Evolutionary conservation across 176 grass and related monocot genomes (phyloP), one percentile per base, ranked within the genome.

Genomic region (Olyra latifolia): DNA sequence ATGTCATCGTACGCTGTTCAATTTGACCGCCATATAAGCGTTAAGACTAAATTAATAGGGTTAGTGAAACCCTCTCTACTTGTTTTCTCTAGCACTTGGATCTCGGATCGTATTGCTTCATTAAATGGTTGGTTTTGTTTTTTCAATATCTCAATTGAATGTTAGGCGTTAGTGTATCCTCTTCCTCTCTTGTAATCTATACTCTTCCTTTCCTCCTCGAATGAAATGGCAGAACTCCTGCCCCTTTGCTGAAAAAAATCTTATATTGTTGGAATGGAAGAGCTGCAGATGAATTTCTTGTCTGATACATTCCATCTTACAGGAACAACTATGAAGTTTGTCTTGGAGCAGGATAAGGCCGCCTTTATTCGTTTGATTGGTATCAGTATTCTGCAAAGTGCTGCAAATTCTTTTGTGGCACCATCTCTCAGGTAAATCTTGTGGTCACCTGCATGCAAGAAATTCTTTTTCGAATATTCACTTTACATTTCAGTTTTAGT

Each of bases 291-390:
- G 29, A 59, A 64, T 74, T 88, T 66, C 78, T 90, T 55, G n/a
- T 66, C 68, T 85, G 63, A 84, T 80, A 30, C 20, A 75, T 74
- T 53, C 55, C 41, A 64, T 91, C 62, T 85, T 91, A 43, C 75
- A 99, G 96, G 96, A 35, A 99, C 96, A 79, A 99, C 88, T 61
- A 92, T 99, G 66, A 99, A 95, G 86, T 99, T 85, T 84, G 96
- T 99, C 72, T 79, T 99, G 84, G 96, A 95, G 76, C 96, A 99
- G 78, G 90, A 99, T 72, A 99, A 95, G 79, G 90, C 66, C 43
- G 96, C 96, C 28, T 99, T 99, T 80, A 87, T 99, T 69, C 81
- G 92, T 41, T 75, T 99, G 74, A 89, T 88, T 95, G 96, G 92
- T 62, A 69, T 99, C 64, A 99, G 96, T 87, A 52, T 99, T 89